A percentile compares a stretch with the other conserved stretches of the same genome.
Evolutionary conservation across 805 yeast genomes (phyloP).

Genomic region (Ogataea siamensis): DNA sequence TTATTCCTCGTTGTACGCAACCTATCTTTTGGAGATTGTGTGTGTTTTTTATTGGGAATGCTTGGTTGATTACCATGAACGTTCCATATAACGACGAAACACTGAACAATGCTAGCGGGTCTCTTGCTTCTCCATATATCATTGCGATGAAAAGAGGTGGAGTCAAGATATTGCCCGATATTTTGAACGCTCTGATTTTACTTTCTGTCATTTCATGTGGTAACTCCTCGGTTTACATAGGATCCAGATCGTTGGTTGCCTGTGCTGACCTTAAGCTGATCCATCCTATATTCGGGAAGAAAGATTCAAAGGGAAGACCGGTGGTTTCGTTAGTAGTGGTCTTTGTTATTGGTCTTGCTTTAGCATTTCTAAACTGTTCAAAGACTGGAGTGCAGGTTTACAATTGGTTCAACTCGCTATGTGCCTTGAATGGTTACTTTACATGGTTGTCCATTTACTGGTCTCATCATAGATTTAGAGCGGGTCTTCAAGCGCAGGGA

Average conservation of each 20-base stretch:
- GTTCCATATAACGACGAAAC: conserved; percentile 54
- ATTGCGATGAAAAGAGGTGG: conserved; percentile 54
- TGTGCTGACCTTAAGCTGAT: conserved; percentile 57
- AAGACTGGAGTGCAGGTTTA: conserved; percentile 54
- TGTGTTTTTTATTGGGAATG: conserved; percentile 46
- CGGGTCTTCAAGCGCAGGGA: conserved; percentile 55
- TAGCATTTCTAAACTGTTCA: conserved; percentile 65
- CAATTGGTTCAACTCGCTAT: conserved; percentile 61
- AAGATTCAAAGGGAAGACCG: conserved; percentile 61
- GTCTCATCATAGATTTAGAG: conserved; percentile 57
- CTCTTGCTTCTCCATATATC: conserved; percentile 67
- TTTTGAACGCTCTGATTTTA: conserved; percentile 58
- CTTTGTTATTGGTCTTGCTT: conserved; percentile 49
- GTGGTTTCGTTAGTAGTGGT: conserved; percentile 51
- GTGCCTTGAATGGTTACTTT: conserved; percentile 60
- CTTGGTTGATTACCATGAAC: conserved; percentile 54
- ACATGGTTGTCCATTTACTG: conserved; percentile 62
- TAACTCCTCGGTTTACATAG: conserved; percentile 53
- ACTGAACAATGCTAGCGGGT: conserved; percentile 43
- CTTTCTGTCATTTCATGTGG: conserved; percentile 56
- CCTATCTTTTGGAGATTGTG: conserved; percentile 56
- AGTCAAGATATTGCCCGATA: conserved; percentile 54
- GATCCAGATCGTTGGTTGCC: conserved; percentile 56
- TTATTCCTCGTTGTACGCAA: conserved; percentile 56
- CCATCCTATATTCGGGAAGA: conserved; percentile 55